Evolutionary conservation across 2,329 filamentous ascomycete species (phyloP), one percentile per base, ranked within the genome.

Genomic region (Alternaria gansuensis): DNA sequence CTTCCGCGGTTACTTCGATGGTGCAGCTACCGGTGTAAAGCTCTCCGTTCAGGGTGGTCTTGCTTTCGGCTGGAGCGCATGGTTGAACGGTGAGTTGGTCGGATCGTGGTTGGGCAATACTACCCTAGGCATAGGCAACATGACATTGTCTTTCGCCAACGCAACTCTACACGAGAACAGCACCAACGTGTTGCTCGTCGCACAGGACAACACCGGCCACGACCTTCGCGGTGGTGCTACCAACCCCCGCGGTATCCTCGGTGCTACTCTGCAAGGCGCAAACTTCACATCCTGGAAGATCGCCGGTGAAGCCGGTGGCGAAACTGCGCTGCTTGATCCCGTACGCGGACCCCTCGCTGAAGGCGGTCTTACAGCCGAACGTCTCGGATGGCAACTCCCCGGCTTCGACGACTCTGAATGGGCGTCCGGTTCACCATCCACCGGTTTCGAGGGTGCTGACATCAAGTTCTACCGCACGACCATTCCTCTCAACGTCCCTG

Each of bases 161-260:
- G 79, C 78, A 3, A 83, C 81, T 2, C 64, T 85, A 0, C 72
- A 75, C 37, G 63, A 73, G 0, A 75, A 77, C 17, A 57, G 59
- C 10, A 67, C 65, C 0, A 85, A 86, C 55, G 71, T 83, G 2
- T 76, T 87, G 5, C 80, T 87, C n/a, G 74, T 87, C 3, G 76
- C 87, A 24, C 83, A 86, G 72, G 84, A 88, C 66, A 82, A 88
- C 74, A 85, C 83, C 17, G 86, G 86, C 9, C 84, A 88, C 66
- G 85, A 87, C 49, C 79, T 85, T 26, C 82, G 81, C 0, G 77
- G 78, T 1, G 79, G 77, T 0, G 83, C 83, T 5, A 75, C 81
- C 4, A 79, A 82, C 14, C 79, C 82, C 8, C 76, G 84, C 41
- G 85, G 85, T 4, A 85, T 87, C 63, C 78, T 79, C 45, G 82